phyloP scores from a whole-genome alignment of 2,329 filamentous ascomycete species.

The Cladophialophora yegresii region DNA sequence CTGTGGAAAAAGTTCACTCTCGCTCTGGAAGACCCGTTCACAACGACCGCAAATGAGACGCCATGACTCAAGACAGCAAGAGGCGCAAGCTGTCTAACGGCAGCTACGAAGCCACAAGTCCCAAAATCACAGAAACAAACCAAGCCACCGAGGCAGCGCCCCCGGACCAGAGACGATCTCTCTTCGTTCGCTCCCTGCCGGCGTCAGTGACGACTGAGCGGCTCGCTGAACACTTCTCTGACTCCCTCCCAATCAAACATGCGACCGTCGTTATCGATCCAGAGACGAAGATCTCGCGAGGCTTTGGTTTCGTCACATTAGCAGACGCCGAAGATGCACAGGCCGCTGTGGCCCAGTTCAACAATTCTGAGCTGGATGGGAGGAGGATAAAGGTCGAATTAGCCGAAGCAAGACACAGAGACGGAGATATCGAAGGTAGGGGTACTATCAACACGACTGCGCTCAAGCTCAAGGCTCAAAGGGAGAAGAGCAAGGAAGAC shows the following conservation, averaged over 20 bases:
- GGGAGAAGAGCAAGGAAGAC: conserved; percentile 61
- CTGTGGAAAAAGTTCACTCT: conserved; percentile 7
- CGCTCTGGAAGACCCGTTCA: background rate
- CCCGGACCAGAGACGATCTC: conserved; percentile 58
- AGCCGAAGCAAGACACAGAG: conserved; percentile 79
- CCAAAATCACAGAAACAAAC: conserved; percentile 39
- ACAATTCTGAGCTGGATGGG: conserved; percentile 75
- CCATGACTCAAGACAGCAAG: conserved; percentile 43
- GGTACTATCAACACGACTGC: conserved; percentile 43
- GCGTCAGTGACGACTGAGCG: conserved; percentile 75
- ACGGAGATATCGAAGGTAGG: conserved; percentile 52
- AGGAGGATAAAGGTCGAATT: conserved; percentile 82
- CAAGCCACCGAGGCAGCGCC: conserved; percentile 34
- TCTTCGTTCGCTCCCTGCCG: conserved; percentile 89
- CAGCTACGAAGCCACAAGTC: conserved; percentile 39
- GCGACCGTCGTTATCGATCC: conserved; percentile 88
- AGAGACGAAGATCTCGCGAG: conserved; percentile 80
- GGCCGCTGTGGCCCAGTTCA: conserved; percentile 76
- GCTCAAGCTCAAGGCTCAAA: conserved; percentile 45
- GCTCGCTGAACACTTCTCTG: conserved; percentile 86
- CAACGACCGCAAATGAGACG: background rate
- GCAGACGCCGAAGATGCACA: conserved; percentile 88
- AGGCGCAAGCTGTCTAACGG: conserved; percentile 43
- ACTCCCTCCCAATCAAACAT: conserved; percentile 93
- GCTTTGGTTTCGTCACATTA: conserved; percentile 96